These are phyloP conservation scores for Cutaneotrichosporon cavernicola DNA, from an alignment of 1,284 basidiomycete genomes.

Conservation along the genomic window DNA sequence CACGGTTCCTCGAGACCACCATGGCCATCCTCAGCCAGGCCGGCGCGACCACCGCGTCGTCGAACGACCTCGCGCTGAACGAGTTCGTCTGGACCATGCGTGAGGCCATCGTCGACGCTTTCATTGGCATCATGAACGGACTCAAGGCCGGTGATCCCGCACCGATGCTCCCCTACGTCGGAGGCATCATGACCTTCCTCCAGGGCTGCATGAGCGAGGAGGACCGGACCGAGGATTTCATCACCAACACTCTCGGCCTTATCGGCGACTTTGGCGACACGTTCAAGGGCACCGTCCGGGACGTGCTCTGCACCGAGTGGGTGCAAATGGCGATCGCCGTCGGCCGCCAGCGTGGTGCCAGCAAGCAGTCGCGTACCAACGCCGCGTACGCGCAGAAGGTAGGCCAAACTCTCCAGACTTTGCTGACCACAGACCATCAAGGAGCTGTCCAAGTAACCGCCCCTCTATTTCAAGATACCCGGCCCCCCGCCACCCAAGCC, in stretches of 20 bases:
- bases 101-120: slow-evolving; percentile 95
- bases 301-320: slow-evolving; percentile 76
- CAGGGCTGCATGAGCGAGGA: slow-evolving; percentile 78
- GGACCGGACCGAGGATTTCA: slow-evolving; percentile 70
- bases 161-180: slow-evolving; percentile 69
- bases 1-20: slow-evolving; percentile 84
- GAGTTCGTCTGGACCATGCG: slow-evolving; percentile 90
- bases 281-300: slow-evolving; percentile 76
- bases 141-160: slow-evolving; percentile 72
- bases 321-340: slow-evolving; percentile 71
- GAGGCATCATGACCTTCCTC: slow-evolving; percentile 76
- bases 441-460: slow-evolving; percentile 33
- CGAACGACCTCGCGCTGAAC: slow-evolving; percentile 55
- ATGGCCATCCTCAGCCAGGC: slow-evolving; percentile 92
- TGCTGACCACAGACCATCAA: slow-evolving; percentile 34
- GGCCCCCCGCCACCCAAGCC: slow-evolving; percentile 16
- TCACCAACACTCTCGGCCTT: slow-evolving; percentile 75
- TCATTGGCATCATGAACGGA: slow-evolving; percentile 89
- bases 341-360: slow-evolving; percentile 56
- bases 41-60: slow-evolving; percentile 76
- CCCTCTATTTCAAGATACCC: slow-evolving; percentile 17
- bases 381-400: slow-evolving; percentile 61
- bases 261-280: slow-evolving; percentile 90
- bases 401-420: slow-evolving; percentile 22
- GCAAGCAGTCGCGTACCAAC: slow-evolving; percentile 56